Conservation (phyloP, 1,284 basidiomycete species). For the Athelia sp. region DNA sequence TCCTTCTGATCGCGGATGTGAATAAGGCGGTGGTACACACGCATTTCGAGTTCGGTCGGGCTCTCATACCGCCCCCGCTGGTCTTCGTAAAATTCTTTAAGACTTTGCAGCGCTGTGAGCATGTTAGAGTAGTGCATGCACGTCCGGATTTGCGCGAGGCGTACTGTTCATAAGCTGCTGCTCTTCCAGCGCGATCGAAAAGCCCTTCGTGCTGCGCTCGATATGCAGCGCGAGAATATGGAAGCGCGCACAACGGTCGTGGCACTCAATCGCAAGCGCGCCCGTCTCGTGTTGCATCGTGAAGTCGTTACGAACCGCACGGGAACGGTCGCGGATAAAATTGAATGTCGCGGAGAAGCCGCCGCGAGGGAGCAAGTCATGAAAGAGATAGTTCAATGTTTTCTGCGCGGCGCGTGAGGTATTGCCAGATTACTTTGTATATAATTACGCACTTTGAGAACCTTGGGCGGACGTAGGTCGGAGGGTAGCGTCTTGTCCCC, state of each 20-base stretch:
- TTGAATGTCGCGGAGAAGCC: constrained; percentile 71
- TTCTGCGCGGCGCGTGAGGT: constrained; percentile 34
- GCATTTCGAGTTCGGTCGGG: constrained; percentile 91
- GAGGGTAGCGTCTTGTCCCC: constrained; percentile 91
- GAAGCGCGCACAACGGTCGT: constrained; percentile 91
- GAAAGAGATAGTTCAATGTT: constrained; percentile 92
- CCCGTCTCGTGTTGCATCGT: constrained; percentile 88
- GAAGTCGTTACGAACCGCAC: constrained; percentile 91
- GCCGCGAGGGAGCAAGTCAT: constrained; percentile 66
- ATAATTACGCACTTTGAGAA: constrained; percentile 75
- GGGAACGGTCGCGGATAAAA: constrained; percentile 91
- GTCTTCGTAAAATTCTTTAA: constrained; percentile 94
- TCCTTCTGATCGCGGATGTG: constrained; percentile 84
- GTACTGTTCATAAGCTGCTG: constrained; percentile 88
- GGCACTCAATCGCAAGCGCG: constrained; percentile 78
- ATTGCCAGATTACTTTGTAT: constrained; percentile 6
- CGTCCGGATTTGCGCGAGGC: constrained; percentile 21
- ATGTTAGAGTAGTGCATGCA: neutral
- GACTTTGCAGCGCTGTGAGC: constrained; percentile 76
- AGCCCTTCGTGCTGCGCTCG: constrained; percentile 53
- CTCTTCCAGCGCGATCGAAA: constrained; percentile 75
- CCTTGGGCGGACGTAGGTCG: constrained; percentile 83
- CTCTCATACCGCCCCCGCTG: constrained; percentile 63
- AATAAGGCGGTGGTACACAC: constrained; percentile 89
- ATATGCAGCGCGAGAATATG: constrained; percentile 88